Conservation (phyloP, 2,329 filamentous ascomycete species). For the Dactylonectria macrodidyma region DNA sequence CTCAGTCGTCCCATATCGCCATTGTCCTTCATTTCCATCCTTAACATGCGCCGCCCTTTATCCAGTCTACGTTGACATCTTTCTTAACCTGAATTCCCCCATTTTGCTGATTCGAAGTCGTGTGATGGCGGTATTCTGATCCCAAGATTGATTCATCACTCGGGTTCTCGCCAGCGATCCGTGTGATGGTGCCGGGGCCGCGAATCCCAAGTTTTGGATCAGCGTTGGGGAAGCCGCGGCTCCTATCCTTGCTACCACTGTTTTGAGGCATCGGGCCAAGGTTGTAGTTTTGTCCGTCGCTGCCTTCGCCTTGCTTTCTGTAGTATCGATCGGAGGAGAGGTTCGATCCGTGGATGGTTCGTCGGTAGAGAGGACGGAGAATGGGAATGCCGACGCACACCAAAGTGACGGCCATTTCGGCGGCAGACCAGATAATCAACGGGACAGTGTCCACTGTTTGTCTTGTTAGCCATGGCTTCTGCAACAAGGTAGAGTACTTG, state of each 20-base stretch:
- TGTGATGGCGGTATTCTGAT: slow-evolving; percentile 20
- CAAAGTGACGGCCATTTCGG: slow-evolving; percentile 55
- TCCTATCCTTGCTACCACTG: background rate
- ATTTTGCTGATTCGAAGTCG: background rate
- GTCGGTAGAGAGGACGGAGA: slow-evolving; percentile 54
- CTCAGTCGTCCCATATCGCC: background rate
- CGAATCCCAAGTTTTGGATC: slow-evolving; percentile 32
- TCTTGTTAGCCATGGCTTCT: background rate
- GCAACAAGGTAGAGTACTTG: background rate
- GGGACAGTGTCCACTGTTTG: slow-evolving; percentile 52
- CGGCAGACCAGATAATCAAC: slow-evolving; percentile 55
- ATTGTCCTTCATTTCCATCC: background rate
- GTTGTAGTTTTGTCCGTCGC: slow-evolving; percentile 37
- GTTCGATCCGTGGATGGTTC: slow-evolving; percentile 32
- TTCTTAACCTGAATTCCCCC: slow-evolving; percentile 30
- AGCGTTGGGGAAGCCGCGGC: slow-evolving; percentile 28
- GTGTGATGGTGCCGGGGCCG: slow-evolving; percentile 31
- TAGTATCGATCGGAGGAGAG: slow-evolving; percentile 34
- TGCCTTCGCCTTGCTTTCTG: slow-evolving; percentile 33
- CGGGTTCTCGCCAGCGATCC: slow-evolving; percentile 33
- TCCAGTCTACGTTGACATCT: slow-evolving; percentile 33
- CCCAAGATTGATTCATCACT: slow-evolving; percentile 37
- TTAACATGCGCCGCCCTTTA: slow-evolving; percentile 11
- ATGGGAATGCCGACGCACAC: slow-evolving; percentile 58
- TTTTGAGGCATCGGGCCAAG: slow-evolving; percentile 7